Evolutionary conservation across 2,329 filamentous ascomycete genomes (phyloP), one percentile per base, ranked within the genome.

Genomic region (Cercospora berteroae): DNA sequence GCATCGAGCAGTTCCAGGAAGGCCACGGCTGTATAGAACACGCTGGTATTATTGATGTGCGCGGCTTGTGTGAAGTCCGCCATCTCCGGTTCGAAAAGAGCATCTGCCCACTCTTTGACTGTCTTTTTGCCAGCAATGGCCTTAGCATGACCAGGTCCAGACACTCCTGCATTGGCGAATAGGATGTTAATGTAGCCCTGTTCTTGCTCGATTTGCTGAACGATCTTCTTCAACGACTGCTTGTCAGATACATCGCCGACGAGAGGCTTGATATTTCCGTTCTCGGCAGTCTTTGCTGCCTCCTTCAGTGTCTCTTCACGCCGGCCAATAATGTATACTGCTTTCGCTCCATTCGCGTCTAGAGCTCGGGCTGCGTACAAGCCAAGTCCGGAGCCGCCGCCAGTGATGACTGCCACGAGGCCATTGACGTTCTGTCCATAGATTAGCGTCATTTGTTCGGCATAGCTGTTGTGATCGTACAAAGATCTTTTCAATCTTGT

Each of bases 311-410:
- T 74, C 13, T 83, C 78, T 68, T 78, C 74, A 1, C 84, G 82
- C 1, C 84, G 81, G n/a, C 83, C 83, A 10, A 86, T 75, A 64
- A 86, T 83, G 74, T 85, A 86, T 56, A 86, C 82, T 66, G 82
- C 85, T 50, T 80, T 79, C 5, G 84, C 84, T 6, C 84, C 83
- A 58, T 85, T 85, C 20, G 78, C 77, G 12, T 76, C 77, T 1
- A 80, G 71, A 0, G 82, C 79, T 59, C 78, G 75, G 6, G 82
- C 80, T 70, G 82, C 82, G 69, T 80, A 81, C 2, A 80, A 76
- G 3, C 82, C 82, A 13, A 83, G 79, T 79, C 84, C 84, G 58
- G 79, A 83, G 44, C 84, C 85, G 56, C 84, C 84, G 42, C 85
- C 85, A 2, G 84, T 87, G 60, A 87, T 77, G 60, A 86, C 82